Conservation (phyloP, 2,329 filamentous ascomycete species). For the Colletotrichum sp. region DNA sequence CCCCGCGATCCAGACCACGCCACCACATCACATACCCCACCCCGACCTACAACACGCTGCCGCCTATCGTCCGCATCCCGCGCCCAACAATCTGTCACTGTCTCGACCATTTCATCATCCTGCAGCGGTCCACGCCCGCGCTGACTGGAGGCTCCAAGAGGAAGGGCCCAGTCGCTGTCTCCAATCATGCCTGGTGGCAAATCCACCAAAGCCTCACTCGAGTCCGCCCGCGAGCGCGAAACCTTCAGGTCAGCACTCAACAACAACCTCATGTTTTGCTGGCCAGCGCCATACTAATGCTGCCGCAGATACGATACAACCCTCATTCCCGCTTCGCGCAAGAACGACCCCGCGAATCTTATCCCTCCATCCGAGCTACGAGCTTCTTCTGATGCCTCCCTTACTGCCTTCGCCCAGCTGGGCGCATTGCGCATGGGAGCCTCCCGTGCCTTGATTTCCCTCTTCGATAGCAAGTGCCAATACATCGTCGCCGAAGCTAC, state of each 20-base stretch:
- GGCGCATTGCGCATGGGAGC: conserved; percentile 44
- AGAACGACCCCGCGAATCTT: conserved; percentile 24
- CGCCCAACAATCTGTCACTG: not conserved
- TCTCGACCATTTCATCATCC: not conserved
- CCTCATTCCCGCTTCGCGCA: not conserved
- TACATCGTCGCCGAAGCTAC: conserved; percentile 57
- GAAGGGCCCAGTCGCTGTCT: not conserved
- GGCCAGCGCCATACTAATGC: not conserved
- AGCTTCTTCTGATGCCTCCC: conserved; percentile 35
- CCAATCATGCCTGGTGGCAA: not conserved
- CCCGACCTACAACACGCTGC: not conserved
- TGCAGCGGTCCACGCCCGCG: not conserved
- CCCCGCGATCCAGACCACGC: not conserved
- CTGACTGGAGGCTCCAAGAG: not conserved
- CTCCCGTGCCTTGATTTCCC: conserved; percentile 48
- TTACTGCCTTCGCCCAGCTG: conserved; percentile 56
- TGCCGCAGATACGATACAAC: conserved; percentile 11
- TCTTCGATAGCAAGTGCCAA: conserved; percentile 54
- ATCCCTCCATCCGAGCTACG: conserved; percentile 26
- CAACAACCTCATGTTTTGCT: not conserved
- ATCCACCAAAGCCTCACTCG: not conserved
- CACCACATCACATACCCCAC: not conserved
- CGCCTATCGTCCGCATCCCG: not conserved
- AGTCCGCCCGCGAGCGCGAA: conserved; percentile 31
- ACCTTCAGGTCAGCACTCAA: conserved; percentile 27